phyloP scores from a whole-genome alignment of 306 rosid genomes.

The Potentilla sterilis region DNA sequence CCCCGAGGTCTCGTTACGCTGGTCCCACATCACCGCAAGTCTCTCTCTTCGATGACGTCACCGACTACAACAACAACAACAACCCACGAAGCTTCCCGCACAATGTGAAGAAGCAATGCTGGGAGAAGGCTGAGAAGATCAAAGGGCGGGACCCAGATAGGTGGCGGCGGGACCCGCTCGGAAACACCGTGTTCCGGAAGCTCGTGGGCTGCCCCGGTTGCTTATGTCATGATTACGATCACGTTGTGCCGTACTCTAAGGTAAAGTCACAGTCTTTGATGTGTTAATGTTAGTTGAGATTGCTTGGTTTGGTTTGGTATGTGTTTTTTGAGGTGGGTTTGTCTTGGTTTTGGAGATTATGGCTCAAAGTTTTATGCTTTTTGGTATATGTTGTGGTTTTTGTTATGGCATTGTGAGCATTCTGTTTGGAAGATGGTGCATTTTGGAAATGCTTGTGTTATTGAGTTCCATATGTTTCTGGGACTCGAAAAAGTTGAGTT shows the following conservation, averaged over 20 bases:
- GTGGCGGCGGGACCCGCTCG: constrained; percentile 86
- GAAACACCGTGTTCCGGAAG: constrained; percentile 77
- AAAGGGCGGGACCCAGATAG: constrained; percentile 90
- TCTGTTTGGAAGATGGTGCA: not conserved
- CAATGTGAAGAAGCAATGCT: constrained; percentile 75
- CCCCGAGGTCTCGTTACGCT: constrained; percentile 28
- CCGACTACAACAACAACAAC: constrained; percentile 24
- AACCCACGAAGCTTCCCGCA: constrained; percentile 74
- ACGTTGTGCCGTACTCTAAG: constrained; percentile 87
- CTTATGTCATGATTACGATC: constrained; percentile 89
- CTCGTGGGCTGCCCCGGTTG: constrained; percentile 92
- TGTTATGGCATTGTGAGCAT: not conserved
- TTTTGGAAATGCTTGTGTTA: not conserved
- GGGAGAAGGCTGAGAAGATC: constrained; percentile 85
- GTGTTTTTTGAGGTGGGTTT: constrained; percentile 19
- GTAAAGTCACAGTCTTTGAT: constrained; percentile 23
- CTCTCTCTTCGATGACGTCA: constrained; percentile 32
- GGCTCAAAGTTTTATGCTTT: not conserved
- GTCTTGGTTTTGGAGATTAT: not conserved
- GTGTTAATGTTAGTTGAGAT: not conserved
- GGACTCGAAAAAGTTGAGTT: not conserved
- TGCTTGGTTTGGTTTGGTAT: constrained; percentile 5
- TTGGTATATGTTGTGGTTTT: not conserved
- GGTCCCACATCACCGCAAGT: constrained; percentile 26
- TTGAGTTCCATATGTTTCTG: not conserved